Conservation (phyloP, 495 filamentous ascomycete genomes). For the Penicillium paradoxum region DNA sequence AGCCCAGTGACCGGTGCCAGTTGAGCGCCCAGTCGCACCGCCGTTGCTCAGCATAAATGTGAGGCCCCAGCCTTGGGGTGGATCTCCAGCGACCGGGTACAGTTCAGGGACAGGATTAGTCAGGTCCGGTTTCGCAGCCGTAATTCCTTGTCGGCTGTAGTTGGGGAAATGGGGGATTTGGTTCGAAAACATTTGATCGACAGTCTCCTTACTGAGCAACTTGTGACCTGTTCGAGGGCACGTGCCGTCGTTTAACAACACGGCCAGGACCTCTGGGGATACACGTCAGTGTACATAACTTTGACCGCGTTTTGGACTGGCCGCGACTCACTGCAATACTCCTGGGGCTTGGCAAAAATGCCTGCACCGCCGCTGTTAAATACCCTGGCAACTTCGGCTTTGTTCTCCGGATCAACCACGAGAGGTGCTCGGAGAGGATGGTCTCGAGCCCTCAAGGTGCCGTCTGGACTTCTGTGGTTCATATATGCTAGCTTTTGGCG, state of each 20-base stretch:
- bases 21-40: conserved; percentile 43
- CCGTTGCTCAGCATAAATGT: conserved; percentile 47
- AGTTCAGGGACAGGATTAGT: conserved; percentile 41
- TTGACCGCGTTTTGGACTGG: not conserved
- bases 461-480: conserved; percentile 40
- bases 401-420: conserved; percentile 25
- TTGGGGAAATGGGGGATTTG: conserved; percentile 53
- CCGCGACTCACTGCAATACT: conserved; percentile 49
- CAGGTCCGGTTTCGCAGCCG: conserved; percentile 48
- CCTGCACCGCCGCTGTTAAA: conserved; percentile 57
- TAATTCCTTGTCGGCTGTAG: conserved; percentile 40
- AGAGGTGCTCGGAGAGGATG: conserved; percentile 46
- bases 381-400: conserved; percentile 20
- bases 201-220: conserved; percentile 46
- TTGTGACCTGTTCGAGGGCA: conserved; percentile 42
- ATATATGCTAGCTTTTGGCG: conserved; percentile 44
- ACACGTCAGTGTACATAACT: not conserved
- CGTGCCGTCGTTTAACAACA: conserved; percentile 47
- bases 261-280: conserved; percentile 35
- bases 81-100: conserved; percentile 45
- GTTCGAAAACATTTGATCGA: conserved; percentile 57
- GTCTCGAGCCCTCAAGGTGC: conserved; percentile 37
- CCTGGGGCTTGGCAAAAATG: conserved; percentile 47
- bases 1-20: conserved; percentile 50
- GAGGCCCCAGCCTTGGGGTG: conserved; percentile 57